Evolutionary conservation across 1,284 basidiomycete species (phyloP).

Genomic region (Pisolithus thermaeus): DNA sequence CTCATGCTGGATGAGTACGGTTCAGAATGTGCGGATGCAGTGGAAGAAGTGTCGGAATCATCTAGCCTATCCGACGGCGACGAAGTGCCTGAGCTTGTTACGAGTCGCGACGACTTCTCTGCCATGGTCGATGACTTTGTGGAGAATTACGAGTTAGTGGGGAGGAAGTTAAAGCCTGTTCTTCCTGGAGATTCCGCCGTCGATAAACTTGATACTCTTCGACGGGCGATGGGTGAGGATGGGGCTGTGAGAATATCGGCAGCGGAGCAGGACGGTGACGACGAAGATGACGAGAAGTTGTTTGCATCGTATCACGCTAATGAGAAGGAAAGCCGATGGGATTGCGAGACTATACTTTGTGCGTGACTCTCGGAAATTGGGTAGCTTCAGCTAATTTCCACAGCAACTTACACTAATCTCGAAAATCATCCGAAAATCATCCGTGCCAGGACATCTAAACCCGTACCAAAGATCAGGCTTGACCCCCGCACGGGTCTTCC

Average conservation of each 20-base stretch:
- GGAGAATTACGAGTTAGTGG: conserved; percentile 87
- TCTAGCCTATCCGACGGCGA: conserved; percentile 45
- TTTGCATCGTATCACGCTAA: conserved; percentile 41
- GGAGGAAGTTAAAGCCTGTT: conserved; percentile 78
- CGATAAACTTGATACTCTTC: conserved; percentile 76
- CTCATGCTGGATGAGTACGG: conserved; percentile 77
- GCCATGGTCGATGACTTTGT: conserved; percentile 93
- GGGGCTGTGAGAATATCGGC: conserved; percentile 36
- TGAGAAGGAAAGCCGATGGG: conserved; percentile 80
- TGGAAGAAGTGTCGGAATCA: conserved; percentile 37
- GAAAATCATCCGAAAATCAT: conserved; percentile 93
- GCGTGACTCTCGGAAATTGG: conserved; percentile 29
- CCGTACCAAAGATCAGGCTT: conserved; percentile 60
- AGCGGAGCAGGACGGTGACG: conserved; percentile 31
- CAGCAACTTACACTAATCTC: conserved; percentile 91
- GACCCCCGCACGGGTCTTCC: conserved; percentile 77
- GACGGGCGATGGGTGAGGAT: conserved; percentile 73
- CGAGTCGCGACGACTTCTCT: conserved; percentile 84
- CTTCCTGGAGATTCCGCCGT: conserved; percentile 65
- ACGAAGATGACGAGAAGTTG: conserved; percentile 46
- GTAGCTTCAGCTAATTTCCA: conserved; percentile 9
- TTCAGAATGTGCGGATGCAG: conserved; percentile 48
- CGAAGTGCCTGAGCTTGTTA: conserved; percentile 69
- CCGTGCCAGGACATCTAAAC: conserved; percentile 51
- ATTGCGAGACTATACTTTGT: conserved; percentile 93